These are phyloP conservation scores for Macrocystidia cucumis DNA, from an alignment of 1,284 basidiomycete genomes.

Conservation along the genomic window DNA sequence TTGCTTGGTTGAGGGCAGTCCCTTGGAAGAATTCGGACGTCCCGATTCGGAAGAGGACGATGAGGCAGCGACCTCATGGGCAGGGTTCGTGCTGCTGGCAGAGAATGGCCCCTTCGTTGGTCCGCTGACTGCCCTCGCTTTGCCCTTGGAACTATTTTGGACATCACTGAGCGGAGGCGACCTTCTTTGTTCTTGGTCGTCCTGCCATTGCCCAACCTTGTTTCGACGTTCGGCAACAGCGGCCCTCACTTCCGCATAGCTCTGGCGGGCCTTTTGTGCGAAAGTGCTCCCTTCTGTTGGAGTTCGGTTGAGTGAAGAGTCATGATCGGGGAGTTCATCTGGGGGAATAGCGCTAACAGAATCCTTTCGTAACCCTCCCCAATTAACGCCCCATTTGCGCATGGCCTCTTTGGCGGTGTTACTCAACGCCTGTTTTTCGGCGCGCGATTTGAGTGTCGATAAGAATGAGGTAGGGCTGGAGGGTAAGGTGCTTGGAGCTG, in stretches of 20 bases:
- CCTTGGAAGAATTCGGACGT: no score
- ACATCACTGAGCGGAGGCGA: slow-evolving; percentile 16
- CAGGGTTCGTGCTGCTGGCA: neutral
- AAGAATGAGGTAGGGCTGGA: slow-evolving; percentile 49
- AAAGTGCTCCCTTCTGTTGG: slow-evolving; percentile 19
- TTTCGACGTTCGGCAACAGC: slow-evolving; percentile 60
- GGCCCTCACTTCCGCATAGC: slow-evolving; percentile 65
- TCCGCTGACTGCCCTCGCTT: slow-evolving; percentile 11
- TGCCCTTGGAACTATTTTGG: slow-evolving; percentile 9
- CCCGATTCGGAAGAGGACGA: neutral
- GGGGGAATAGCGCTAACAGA: slow-evolving; percentile 15
- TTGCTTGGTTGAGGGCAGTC: no score
- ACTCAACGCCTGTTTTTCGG: slow-evolving; percentile 78
- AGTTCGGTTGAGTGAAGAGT: slow-evolving; percentile 28
- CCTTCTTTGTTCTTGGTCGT: slow-evolving; percentile 8
- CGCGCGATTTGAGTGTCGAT: slow-evolving; percentile 67
- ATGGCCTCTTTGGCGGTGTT: slow-evolving; percentile 79
- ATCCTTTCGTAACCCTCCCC: slow-evolving; percentile 58
- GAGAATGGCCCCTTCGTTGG: slow-evolving; percentile 3
- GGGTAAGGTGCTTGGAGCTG: slow-evolving; percentile 21
- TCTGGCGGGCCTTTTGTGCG: slow-evolving; percentile 38
- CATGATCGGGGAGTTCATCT: slow-evolving; percentile 38
- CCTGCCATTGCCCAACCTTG: slow-evolving; percentile 43
- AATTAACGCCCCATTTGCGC: slow-evolving; percentile 84
- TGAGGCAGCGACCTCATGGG: neutral